Conservation (phyloP, 192 early-diverging fungal species). For the Coemansia sp. region DNA sequence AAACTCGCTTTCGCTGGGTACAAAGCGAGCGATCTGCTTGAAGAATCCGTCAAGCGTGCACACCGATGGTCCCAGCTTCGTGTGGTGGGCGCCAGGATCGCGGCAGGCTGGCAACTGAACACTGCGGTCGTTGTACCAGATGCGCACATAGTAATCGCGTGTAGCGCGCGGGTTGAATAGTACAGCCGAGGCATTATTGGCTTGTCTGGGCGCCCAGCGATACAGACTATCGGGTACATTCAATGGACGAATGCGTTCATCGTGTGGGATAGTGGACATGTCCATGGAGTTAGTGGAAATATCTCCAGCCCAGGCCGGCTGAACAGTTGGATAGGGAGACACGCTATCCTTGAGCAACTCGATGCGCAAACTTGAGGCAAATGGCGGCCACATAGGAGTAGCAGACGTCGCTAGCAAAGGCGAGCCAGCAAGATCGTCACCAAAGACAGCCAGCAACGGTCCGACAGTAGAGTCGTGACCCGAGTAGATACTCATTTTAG, state of each 20-base stretch:
- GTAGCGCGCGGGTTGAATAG: constrained; percentile 31
- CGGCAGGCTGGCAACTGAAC: constrained; percentile 49
- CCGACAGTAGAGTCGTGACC: constrained; percentile 55
- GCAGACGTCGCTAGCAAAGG: neutral
- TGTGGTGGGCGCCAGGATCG: constrained; percentile 54
- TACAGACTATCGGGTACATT: constrained; percentile 47
- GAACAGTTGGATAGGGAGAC: constrained; percentile 27
- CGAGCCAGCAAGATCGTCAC: constrained; percentile 17
- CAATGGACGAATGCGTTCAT: constrained; percentile 33
- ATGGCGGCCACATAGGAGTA: constrained; percentile 40
- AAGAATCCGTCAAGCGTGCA: constrained; percentile 60
- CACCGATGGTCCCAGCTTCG: constrained; percentile 33
- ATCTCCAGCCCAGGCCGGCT: constrained; percentile 44
- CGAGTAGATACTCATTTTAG: constrained; percentile 52
- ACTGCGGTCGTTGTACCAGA: constrained; percentile 50
- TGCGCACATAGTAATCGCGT: constrained; percentile 56
- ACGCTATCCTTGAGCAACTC: constrained; percentile 51
- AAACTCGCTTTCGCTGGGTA: constrained; percentile 33
- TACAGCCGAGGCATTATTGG: neutral
- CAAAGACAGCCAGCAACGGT: constrained; percentile 46
- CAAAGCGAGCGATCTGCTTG: constrained; percentile 50
- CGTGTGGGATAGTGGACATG: constrained; percentile 24
- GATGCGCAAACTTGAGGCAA: constrained; percentile 41
- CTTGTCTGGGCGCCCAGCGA: constrained; percentile 27
- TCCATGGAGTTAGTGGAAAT: constrained; percentile 25